Conservation (phyloP, 1,139 yeast genomes). For the Hemisphaericaspora xylofermentans region DNA sequence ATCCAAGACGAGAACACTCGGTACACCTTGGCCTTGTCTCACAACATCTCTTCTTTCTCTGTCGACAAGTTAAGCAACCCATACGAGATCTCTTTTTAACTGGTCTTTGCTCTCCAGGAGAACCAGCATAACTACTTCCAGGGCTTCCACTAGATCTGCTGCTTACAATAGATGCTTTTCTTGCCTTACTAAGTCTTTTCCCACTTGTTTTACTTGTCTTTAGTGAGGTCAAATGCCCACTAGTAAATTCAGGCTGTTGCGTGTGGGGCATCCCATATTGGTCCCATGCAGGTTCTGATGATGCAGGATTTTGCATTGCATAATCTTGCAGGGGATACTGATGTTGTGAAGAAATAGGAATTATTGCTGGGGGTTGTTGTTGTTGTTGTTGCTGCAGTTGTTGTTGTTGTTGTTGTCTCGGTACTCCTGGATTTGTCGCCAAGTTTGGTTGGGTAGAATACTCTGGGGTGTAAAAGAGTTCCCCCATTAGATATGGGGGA, state of each 20-base stretch:
- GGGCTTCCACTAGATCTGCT: slow-evolving; percentile 3
- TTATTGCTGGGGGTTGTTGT: slow-evolving; percentile 5
- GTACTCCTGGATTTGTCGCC: slow-evolving; percentile 5
- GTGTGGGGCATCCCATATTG: background rate
- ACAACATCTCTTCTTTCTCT: slow-evolving; percentile 46
- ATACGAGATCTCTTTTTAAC: slow-evolving; percentile 38
- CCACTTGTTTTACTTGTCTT: background rate
- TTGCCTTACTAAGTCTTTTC: background rate
- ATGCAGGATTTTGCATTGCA: background rate
- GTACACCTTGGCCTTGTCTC: slow-evolving; percentile 43
- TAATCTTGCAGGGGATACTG: slow-evolving; percentile 1
- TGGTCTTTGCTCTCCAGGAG: slow-evolving; percentile 12
- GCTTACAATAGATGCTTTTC: background rate
- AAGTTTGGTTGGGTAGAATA: slow-evolving; percentile 3
- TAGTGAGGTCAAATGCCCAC: background rate
- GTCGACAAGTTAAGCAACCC: slow-evolving; percentile 50
- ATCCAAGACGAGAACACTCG: slow-evolving; percentile 41
- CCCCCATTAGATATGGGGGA: slow-evolving; percentile 13
- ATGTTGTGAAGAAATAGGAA: slow-evolving; percentile 2
- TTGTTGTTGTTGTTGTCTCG: slow-evolving; percentile 7
- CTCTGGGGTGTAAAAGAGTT: slow-evolving; percentile 9
- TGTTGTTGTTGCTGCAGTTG: slow-evolving; percentile 5
- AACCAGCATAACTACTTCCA: background rate
- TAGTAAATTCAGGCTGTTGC: background rate
- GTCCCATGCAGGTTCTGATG: slow-evolving; percentile 2